A percentile compares a stretch with the other conserved stretches of the same genome.
Conservation (phyloP, 1,284 basidiomycete species). For the Rhodotorula sp. region DNA sequence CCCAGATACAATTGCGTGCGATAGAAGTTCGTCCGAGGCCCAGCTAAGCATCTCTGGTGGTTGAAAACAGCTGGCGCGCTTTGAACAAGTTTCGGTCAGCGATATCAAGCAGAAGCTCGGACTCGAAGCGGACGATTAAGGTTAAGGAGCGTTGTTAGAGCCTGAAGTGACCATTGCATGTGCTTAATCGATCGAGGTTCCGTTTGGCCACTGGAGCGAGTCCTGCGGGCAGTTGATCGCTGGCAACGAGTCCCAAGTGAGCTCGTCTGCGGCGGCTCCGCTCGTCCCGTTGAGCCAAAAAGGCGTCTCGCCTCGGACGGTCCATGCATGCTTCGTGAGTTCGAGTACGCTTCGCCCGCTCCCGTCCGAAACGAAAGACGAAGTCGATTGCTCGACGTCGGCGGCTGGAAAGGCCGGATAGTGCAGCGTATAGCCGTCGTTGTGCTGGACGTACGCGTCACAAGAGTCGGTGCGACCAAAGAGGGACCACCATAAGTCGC, state of each 20-base stretch:
- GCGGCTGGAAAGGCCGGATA: constrained; percentile 13
- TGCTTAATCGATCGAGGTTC: neutral
- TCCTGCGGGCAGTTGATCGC: constrained; percentile 22
- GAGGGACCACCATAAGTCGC: constrained; percentile 43
- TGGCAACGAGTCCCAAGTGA: constrained; percentile 10
- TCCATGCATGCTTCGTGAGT: constrained; percentile 33
- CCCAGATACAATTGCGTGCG: too few species aligned
- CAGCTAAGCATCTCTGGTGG: too few species aligned
- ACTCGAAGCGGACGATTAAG: neutral
- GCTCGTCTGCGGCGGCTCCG: neutral
- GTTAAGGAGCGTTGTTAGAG: neutral
- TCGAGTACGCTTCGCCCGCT: constrained; percentile 9
- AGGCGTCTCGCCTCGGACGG: constrained; percentile 19
- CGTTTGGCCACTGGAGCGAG: neutral
- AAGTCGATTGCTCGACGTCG: neutral
- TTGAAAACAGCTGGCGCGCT: neutral
- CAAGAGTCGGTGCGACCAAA: constrained; percentile 39
- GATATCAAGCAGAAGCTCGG: neutral
- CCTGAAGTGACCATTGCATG: too few species aligned
- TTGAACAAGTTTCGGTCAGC: neutral
- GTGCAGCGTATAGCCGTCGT: constrained; percentile 39
- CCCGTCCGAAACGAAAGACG: neutral
- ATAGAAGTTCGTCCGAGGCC: too few species aligned
- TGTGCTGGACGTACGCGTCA: constrained; percentile 31
- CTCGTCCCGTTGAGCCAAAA: constrained; percentile 8